Base-by-base conservation (phyloP, 345 rosid genomes). In the Mangifera indica region DNA sequence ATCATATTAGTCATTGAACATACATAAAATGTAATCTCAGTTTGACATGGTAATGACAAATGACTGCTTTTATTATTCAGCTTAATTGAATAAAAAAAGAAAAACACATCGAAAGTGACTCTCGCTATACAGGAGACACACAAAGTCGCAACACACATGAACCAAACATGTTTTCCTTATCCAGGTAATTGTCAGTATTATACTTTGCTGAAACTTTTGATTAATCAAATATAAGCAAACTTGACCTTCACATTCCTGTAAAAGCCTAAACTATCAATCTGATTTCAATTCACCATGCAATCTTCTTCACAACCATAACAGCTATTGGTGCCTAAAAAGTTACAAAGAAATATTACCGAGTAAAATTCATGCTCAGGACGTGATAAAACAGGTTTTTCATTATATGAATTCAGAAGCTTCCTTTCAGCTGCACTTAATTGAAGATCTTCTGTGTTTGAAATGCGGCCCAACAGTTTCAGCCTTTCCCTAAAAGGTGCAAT, bases 341-440 rank as follows among this genome's bases (percentile, higher is more conserved):
- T 54, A 46, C 11, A 24, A 52, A 13, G 45, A 60, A 60, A 26
- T 52, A 72, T 78, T 81, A 88, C 96, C 74, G 55, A 65, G 78
- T 78, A 87, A 67, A 90, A 90, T 51, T 85, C 87, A 52, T 88
- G 93, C 32, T 90, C 93, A 18, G 96, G 96, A 12, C 96, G 96
- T 0, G 96, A 87, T 17, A 90, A 89, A 74, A 86, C 85, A 53
- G 87, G 89, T 62, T 83, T 83, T 70, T 85, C 89, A 74, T 83
- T 83, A 70, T 85, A 90, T 44, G 91, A 88, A 77, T 83, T 82
- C 86, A 90, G 81, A 63, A 90, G 86, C 73, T 85, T 90, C 74
- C 79, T 90, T 83, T 90, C 93, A 5, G 96, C 75, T 14, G 82
- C 73, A 68, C 88, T 84, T 77, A 90, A 65, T n/a, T 83, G 88